These are phyloP conservation scores for Mycotypha africana DNA, from an alignment of 371 early-diverging fungal genomes.

Conservation along the genomic window DNA sequence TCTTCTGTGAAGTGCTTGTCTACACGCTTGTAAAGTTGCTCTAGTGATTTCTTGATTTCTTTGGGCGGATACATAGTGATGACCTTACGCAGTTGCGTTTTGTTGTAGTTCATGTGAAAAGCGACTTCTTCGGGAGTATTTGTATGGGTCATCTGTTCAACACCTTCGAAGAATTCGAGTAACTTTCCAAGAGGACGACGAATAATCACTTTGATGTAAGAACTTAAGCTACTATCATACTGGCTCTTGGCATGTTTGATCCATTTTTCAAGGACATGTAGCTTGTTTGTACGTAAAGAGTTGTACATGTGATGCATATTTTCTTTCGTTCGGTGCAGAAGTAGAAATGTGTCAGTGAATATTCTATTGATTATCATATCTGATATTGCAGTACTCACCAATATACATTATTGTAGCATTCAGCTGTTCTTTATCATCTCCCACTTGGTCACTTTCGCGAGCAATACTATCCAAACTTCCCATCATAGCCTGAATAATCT, in stretches of 20 bases:
- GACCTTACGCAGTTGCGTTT: slow-evolving; percentile 80
- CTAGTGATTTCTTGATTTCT: slow-evolving; percentile 78
- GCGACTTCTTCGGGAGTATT: slow-evolving; percentile 80
- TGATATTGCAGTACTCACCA: too few relatives aligned
- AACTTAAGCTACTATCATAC: slow-evolving; percentile 76
- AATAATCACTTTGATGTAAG: slow-evolving; percentile 83
- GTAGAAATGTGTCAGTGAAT: too few relatives aligned
- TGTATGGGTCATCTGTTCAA: slow-evolving; percentile 75
- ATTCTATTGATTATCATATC: too few relatives aligned
- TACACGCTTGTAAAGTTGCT: slow-evolving; percentile 81
- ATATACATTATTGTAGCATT: slow-evolving; percentile 83
- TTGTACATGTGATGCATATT: slow-evolving; percentile 90
- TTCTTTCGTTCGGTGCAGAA: too few relatives aligned
- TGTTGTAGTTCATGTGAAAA: slow-evolving; percentile 82
- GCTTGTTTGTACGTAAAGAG: slow-evolving; percentile 66
- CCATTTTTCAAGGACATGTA: slow-evolving; percentile 65
- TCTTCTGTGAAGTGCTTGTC: slow-evolving; percentile 91
- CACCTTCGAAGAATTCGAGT: slow-evolving; percentile 93
- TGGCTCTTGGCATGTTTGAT: slow-evolving; percentile 80
- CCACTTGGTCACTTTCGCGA: slow-evolving; percentile 63
- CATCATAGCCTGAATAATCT: slow-evolving; percentile 80
- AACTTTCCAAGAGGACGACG: slow-evolving; percentile 84
- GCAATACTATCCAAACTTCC: slow-evolving; percentile 86
- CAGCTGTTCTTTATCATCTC: slow-evolving; percentile 90
- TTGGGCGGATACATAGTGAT: slow-evolving; percentile 79